Conservation (phyloP, 345 rosid species). For the Anacardium occidentale region DNA sequence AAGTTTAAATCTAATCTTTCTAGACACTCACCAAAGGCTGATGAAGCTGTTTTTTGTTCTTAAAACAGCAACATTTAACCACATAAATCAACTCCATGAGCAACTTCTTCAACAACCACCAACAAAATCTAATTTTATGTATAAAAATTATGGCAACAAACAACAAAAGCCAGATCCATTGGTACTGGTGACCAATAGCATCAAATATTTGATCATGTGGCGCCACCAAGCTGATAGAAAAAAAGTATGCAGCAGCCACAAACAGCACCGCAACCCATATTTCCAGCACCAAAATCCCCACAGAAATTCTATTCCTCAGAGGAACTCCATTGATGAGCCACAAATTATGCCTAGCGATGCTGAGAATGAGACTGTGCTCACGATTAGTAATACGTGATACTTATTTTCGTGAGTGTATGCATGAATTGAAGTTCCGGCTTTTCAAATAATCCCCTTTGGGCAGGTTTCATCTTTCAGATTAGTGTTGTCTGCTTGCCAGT, state of each 20-base stretch:
- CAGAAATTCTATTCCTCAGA: not conserved
- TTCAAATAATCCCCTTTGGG: not conserved
- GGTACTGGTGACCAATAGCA: too few species aligned
- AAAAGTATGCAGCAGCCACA: not conserved
- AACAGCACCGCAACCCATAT: not conserved
- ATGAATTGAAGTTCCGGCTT: not conserved
- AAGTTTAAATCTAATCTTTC: too few species aligned
- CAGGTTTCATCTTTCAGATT: not conserved
- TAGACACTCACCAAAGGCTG: too few species aligned
- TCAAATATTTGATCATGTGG: not conserved
- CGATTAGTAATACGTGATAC: not conserved
- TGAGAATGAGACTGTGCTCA: not conserved
- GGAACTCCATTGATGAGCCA: not conserved
- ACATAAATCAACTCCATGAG: too few species aligned
- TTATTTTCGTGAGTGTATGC: not conserved
- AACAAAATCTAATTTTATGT: too few species aligned
- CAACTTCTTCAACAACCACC: too few species aligned
- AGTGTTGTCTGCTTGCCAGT: conserved; percentile 23
- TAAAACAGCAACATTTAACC: too few species aligned
- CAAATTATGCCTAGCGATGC: not conserved
- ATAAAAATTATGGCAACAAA: too few species aligned
- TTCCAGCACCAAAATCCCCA: not conserved
- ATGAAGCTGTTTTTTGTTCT: too few species aligned
- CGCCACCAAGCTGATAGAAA: not conserved
- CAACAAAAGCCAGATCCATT: not conserved